These are phyloP conservation scores for Saturnispora dispora DNA, from an alignment of 805 yeast species.

Conservation along the genomic window DNA sequence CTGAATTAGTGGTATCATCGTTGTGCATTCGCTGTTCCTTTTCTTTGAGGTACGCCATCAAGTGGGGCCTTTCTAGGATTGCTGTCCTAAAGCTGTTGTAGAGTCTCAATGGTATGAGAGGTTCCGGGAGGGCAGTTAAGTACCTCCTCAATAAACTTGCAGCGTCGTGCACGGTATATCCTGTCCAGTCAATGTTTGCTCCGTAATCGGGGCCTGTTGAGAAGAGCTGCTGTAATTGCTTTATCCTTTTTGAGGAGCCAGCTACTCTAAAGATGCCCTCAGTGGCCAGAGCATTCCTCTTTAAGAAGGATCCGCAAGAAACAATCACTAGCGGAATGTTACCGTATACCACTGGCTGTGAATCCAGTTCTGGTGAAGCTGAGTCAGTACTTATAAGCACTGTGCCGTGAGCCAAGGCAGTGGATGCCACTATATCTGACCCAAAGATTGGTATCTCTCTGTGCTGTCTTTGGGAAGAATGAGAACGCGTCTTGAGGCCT, in stretches of 20 bases:
- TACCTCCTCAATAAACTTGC: conserved; percentile 83
- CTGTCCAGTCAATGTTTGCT: conserved; percentile 80
- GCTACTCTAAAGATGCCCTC: conserved; percentile 93
- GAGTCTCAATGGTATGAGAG: conserved; percentile 68
- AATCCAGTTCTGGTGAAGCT: not conserved
- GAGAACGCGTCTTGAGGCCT: conserved; percentile 38
- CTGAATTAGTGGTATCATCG: not conserved
- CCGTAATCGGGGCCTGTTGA: conserved; percentile 89
- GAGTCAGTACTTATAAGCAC: conserved; percentile 43
- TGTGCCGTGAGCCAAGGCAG: conserved; percentile 67
- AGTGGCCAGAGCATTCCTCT: conserved; percentile 64
- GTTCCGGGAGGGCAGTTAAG: conserved; percentile 84
- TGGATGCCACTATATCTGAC: conserved; percentile 60
- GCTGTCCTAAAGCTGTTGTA: conserved; percentile 79
- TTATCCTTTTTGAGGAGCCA: conserved; percentile 82
- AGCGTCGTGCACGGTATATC: conserved; percentile 93
- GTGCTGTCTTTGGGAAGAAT: conserved; percentile 17
- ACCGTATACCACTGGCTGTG: conserved; percentile 55
- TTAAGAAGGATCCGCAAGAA: conserved; percentile 81
- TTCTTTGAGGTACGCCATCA: conserved; percentile 55
- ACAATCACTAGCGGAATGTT: conserved; percentile 91
- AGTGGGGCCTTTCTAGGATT: conserved; percentile 52
- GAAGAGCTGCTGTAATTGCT: conserved; percentile 75
- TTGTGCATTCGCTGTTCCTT: conserved; percentile 28
- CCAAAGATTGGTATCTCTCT: conserved; percentile 55